These are phyloP conservation scores for Ormosia semicastrata DNA, from an alignment of 306 rosid species.

Conservation along the genomic window DNA sequence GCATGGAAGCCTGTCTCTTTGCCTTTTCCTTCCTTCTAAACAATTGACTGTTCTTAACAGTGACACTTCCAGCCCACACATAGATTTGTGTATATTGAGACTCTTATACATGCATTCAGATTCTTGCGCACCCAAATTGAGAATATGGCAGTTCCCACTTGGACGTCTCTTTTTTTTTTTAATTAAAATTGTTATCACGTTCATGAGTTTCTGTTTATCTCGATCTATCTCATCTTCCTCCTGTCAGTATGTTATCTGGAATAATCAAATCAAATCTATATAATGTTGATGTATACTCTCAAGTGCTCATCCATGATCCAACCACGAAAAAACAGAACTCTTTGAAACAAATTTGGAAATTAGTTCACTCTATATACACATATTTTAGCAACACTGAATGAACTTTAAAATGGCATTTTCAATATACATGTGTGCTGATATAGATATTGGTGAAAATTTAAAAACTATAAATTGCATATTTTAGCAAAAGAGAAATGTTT, in stretches of 20 bases:
- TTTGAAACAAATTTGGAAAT: neutral
- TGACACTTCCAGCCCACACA: slow-evolving; percentile 36
- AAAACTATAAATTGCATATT: neutral
- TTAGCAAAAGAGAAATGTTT: neutral
- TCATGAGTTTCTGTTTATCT: neutral
- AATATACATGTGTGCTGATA: neutral
- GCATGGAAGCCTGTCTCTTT: slow-evolving; percentile 23
- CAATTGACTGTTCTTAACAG: slow-evolving; percentile 41
- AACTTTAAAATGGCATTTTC: neutral
- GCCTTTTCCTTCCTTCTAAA: slow-evolving; percentile 13
- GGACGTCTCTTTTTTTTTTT: neutral
- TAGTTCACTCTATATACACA: neutral
- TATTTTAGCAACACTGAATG: neutral
- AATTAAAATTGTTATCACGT: too few relatives aligned
- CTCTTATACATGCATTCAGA: neutral
- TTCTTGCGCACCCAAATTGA: slow-evolving; percentile 11
- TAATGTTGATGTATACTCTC: neutral
- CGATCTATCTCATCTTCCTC: neutral
- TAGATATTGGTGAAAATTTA: neutral
- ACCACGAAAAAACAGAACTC: neutral
- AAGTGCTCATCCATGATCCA: neutral
- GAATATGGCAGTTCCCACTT: slow-evolving; percentile 20
- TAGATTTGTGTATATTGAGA: neutral
- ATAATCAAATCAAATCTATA: neutral
- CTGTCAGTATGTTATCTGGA: neutral